phyloP scores from a whole-genome alignment of 495 filamentous ascomycete species.

The Penicillium waksmanii region DNA sequence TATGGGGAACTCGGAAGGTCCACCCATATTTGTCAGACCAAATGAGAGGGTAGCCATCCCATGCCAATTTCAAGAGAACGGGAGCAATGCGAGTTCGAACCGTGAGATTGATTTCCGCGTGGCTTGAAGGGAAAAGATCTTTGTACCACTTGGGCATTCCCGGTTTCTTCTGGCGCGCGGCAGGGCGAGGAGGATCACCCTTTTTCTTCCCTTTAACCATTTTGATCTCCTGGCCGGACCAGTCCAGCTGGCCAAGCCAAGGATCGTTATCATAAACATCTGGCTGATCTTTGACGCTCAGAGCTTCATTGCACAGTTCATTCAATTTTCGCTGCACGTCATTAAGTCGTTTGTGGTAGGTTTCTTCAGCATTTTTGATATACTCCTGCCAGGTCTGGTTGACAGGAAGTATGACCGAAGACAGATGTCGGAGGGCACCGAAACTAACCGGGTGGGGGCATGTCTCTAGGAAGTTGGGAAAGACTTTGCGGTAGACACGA shows the following conservation, averaged over 20 bases:
- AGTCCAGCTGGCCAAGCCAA: conserved; percentile 93
- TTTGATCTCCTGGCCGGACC: conserved; percentile 87
- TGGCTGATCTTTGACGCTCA: conserved; percentile 69
- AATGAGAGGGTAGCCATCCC: conserved; percentile 86
- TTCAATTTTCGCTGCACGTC: conserved; percentile 75
- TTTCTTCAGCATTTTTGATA: conserved; percentile 77
- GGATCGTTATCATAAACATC: conserved; percentile 74
- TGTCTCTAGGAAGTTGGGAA: conserved; percentile 81
- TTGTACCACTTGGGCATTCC: conserved; percentile 98
- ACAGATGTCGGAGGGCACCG: conserved; percentile 87
- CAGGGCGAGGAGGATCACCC: conserved; percentile 73
- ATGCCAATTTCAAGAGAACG: conserved; percentile 78
- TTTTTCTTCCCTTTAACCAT: conserved; percentile 93
- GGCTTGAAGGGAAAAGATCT: conserved; percentile 72
- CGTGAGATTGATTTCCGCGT: conserved; percentile 70
- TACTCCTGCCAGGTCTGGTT: conserved; percentile 87
- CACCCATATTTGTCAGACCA: conserved; percentile 95
- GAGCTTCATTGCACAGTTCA: conserved; percentile 72
- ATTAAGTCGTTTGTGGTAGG: conserved; percentile 75
- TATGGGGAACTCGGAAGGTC: conserved; percentile 78
- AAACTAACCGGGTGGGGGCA: conserved; percentile 99
- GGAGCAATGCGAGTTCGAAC: conserved; percentile 89
- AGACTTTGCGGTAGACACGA: conserved; percentile 87
- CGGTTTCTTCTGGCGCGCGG: conserved; percentile 84
- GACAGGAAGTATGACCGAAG: conserved; percentile 89